These are phyloP conservation scores for Beauveria medogensis DNA, from an alignment of 2,329 filamentous ascomycete species.

Conservation along the genomic window DNA sequence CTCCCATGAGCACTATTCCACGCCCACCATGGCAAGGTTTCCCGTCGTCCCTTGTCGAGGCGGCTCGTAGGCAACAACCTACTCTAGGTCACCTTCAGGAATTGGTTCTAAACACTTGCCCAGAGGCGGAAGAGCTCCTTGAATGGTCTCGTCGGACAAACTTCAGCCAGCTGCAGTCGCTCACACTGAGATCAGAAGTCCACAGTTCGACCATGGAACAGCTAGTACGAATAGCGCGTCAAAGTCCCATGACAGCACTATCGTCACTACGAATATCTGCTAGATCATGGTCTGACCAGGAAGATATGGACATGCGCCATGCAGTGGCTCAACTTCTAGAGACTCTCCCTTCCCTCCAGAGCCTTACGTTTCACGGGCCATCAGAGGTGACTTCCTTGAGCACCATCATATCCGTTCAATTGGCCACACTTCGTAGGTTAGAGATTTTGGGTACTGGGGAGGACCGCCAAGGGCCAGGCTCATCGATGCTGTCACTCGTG, in stretches of 20 bases:
- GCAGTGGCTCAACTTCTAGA: background rate
- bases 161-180: background rate
- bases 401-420: too few relatives aligned
- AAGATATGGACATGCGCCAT: too few relatives aligned
- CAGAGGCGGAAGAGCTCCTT: background rate
- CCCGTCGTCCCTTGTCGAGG: background rate
- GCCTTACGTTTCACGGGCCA: too few relatives aligned
- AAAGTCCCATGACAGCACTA: background rate
- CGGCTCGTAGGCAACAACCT: background rate
- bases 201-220: background rate
- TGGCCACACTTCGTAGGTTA: too few relatives aligned
- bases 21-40: background rate
- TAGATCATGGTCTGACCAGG: too few relatives aligned
- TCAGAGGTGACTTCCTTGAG: too few relatives aligned
- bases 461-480: too few relatives aligned
- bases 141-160: background rate
- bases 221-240: background rate
- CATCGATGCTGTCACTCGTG: background rate
- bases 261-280: background rate
- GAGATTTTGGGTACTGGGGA: too few relatives aligned
- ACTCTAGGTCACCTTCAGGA: background rate
- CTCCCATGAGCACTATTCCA: background rate
- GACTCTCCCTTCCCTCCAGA: background rate
- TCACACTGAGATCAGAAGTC: background rate
- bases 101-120: background rate